Evolutionary conservation across 2,329 filamentous ascomycete species (phyloP).

Genomic region (Colletotrichum eleusines): DNA sequence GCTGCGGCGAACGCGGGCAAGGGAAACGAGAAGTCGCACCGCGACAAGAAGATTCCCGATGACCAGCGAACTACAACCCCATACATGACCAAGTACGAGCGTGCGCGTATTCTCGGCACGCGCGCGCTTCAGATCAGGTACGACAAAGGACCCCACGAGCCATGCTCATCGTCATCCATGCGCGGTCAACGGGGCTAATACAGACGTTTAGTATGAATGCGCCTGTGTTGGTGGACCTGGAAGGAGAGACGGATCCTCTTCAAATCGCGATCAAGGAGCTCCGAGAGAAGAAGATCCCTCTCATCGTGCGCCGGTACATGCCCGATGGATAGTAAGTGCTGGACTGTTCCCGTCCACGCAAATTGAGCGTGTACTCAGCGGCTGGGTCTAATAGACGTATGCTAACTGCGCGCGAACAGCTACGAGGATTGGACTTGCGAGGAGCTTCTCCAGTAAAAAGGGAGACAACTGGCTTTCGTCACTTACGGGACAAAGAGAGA

Average conservation of each 20-base stretch:
- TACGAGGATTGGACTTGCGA: constrained; percentile 99
- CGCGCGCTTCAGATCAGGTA: constrained; percentile 96
- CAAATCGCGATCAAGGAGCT: constrained; percentile 98
- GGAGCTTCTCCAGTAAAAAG: constrained; percentile 78
- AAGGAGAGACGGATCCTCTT: constrained; percentile 96
- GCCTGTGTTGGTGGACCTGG: constrained; percentile 93
- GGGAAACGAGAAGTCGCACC: constrained; percentile 67
- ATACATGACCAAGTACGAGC: constrained; percentile 99
- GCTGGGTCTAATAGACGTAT: background rate
- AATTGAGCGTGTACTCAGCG: background rate
- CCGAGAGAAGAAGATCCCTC: constrained; percentile 97
- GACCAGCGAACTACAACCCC: constrained; percentile 92
- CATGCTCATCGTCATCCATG: background rate
- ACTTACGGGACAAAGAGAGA: constrained; percentile 19
- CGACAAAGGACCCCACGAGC: constrained; percentile 45
- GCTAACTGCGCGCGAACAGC: constrained; percentile 58
- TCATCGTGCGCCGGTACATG: constrained; percentile 94
- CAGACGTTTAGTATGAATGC: constrained; percentile 84
- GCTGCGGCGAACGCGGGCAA: constrained; percentile 68
- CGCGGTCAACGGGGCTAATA: constrained; percentile 40
- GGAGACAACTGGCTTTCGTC: constrained; percentile 20
- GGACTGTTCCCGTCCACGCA: constrained; percentile 12
- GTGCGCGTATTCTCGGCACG: constrained; percentile 91
- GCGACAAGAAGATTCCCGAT: constrained; percentile 90
- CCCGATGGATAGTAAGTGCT: constrained; percentile 90